Evolutionary conservation across 1,139 yeast genomes (phyloP), one percentile per base, ranked within the genome.

Genomic region (Suhomyces bribrorum): DNA sequence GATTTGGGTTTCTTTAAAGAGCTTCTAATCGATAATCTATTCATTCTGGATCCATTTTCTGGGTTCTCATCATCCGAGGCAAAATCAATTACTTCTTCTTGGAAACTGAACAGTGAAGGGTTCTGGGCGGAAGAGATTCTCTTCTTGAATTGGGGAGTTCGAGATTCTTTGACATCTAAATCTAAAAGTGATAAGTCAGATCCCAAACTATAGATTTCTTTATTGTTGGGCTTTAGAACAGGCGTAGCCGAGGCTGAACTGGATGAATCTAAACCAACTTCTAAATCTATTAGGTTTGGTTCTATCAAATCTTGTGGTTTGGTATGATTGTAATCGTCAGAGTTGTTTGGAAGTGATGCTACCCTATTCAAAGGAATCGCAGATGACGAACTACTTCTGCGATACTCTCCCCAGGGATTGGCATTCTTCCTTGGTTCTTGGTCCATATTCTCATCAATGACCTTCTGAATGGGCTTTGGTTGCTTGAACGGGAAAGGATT

Each of bases 11-110:
- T 63, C 50, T 58, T 66, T 37, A 73, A 58, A 3, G 76, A 68
- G 33, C 64, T 62, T 37, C 77, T 52, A 31, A 73, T 72, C 5
- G 73, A 61, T 25, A 73, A 49, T 26, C 77, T 52, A 48, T 57
- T 72, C 76, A 73, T 67, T 28, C 56, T 53, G 1, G 73, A 65
- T 14, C 60, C 60, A 41, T 66, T 59, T 5, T 58, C 67, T 2
- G 72, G 69, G 40, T 65, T 65, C 43, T 73, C 77, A 47, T 73
- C 77, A 48, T 73, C 77, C 4, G 75, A 68, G 1, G 73, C 77
- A 60, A 70, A 73, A 46, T 73, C 77, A 33, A 73, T 64, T 6
- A 71, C 73, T 44, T 73, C 75, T 48, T 73, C 76, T 47, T 67
- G 66, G 29, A 71, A 62, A 32, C 56, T 62, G 32, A 69, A 50